Evolutionary conservation across 1,284 basidiomycete species (phyloP), one percentile per base, ranked within the genome.

Genomic region (Ceratobasidium theobromae): DNA sequence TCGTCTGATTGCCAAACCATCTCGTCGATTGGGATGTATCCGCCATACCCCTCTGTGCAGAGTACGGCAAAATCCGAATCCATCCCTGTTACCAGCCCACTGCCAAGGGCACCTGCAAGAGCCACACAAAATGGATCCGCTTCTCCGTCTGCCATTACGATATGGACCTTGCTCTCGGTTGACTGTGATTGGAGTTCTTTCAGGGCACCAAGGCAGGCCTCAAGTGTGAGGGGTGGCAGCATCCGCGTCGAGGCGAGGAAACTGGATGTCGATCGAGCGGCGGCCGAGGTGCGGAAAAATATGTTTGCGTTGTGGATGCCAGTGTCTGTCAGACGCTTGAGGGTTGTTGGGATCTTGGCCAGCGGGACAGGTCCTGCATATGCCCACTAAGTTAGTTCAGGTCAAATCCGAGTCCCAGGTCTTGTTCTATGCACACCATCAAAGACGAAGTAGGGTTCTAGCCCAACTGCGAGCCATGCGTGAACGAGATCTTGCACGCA

Each of bases 81-180:
- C 68, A 81, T 84, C 21, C 88, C 90, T 0, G 88, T 79, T 53
- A 95, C 87, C 57, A 65, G 58, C 70, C 87, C 94, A 30, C 84
- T 92, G 3, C 84, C 82, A 4, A 91, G 74, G 60, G 83, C 78
- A 8, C 86, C 89, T 0, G 94, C 94, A 14, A 95, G 79, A 67
- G 89, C 87, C 1, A 95, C 92, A 33, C 90, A 89, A 68, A 86
- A 89, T 2, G 89, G 89, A 76, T 97, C 94, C 2, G 87, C 93
- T 75, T 97, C 94, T 72, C 88, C 89, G 69, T 92, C 86, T 0
- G 93, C 91, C 62, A 89, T 87, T 74, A 88, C 82, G 2, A 89
- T 70, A 40, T 85, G 77, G 30, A 78, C 72, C 1, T 74, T 75
- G 27, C 23, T 14, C 25, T 43, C 28, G 12, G 23, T 67, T 21